Base-by-base conservation (phyloP, 352 stramenopile genomes). In the Paralagenidium karlingii region DNA sequence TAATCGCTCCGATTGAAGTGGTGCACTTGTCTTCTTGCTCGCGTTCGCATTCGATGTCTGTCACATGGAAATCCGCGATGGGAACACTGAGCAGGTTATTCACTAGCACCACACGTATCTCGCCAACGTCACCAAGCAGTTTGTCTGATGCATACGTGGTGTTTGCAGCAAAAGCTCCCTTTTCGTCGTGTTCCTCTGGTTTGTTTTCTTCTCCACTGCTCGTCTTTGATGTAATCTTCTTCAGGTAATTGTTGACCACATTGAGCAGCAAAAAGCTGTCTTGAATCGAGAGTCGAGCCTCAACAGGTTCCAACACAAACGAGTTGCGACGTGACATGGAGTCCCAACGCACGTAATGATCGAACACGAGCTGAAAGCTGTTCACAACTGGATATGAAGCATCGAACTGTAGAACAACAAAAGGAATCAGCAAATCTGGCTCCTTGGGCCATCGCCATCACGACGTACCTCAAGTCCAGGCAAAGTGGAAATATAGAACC, bases 11-110 rank as follows among this genome's bases (percentile, higher is more conserved):
- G 30, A 87, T 50, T 8, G 71, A 79, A 18, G 78, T 83, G 21
- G 74, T 86, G 40, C 73, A 87, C 27, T 85, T 75, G 46, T 91
- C 71, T 34, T 88, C 71, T 58, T 86, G 61, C 9, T 86, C 81
- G 37, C 87, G 89, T 55, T 93, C 73, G 43, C 79, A 93, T 38
- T 86, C 76, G 41, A 93, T 90, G 24, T 93, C 79, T 9, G 68
- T 65, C 50, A 93, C 64, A 36, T 85, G 71, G 40, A 93, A 82
- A 57, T 93, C 79, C 24, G 75, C 74, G 21, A 93, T 82, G 3
- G 79, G 79, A 37, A 93, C 86, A 0, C 79, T 76, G 11, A 93
- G 57, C 34, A 76, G 88, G 49, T 93, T 93, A 60, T 90, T 93
- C 9, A 93, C 79, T 4, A 93, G 46, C 11, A 93, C 79, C 34